Conservation (phyloP, 768 basidiomycete species). For the button mushroom (Agaricus bisporus) region DNA sequence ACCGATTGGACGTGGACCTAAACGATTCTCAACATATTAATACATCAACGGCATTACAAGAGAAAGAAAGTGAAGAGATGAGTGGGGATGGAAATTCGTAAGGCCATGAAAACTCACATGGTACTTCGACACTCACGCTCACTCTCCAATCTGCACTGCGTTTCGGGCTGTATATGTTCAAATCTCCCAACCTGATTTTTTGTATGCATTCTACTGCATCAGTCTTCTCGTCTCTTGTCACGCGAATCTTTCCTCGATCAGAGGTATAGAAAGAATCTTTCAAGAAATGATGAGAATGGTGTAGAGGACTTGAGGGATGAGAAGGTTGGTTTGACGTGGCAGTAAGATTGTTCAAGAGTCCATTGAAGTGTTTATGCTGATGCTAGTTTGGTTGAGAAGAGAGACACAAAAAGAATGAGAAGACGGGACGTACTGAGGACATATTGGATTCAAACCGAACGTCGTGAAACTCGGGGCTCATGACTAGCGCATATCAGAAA, state of each 20-base stretch:
- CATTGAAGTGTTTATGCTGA: constrained; percentile 87
- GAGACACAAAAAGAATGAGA: constrained; percentile 13
- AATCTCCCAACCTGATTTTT: constrained; percentile 79
- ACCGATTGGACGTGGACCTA: constrained; percentile 67
- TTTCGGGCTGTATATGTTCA: constrained; percentile 85
- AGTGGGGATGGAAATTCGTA: not conserved
- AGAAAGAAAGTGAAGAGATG: too few species aligned
- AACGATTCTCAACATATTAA: not conserved
- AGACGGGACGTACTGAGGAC: constrained; percentile 56
- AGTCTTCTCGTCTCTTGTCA: constrained; percentile 78
- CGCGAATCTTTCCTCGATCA: constrained; percentile 64
- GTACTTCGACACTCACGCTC: constrained; percentile 88
- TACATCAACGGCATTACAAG: not conserved
- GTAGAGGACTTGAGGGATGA: constrained; percentile 52
- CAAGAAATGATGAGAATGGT: constrained; percentile 72
- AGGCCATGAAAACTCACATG: constrained; percentile 43
- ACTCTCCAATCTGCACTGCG: constrained; percentile 86
- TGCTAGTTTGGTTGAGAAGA: constrained; percentile 32
- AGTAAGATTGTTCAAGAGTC: constrained; percentile 78
- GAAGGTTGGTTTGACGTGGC: constrained; percentile 45
- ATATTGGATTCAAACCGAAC: constrained; percentile 90
- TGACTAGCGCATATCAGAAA: constrained; percentile 39
- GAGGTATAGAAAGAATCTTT: constrained; percentile 71
- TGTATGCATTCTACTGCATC: constrained; percentile 55
- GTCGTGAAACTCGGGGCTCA: constrained; percentile 54